Evolutionary conservation across 2,329 filamentous ascomycete genomes (phyloP), one percentile per base, ranked within the genome.

Genomic region (Scedosporium dehoogii): DNA sequence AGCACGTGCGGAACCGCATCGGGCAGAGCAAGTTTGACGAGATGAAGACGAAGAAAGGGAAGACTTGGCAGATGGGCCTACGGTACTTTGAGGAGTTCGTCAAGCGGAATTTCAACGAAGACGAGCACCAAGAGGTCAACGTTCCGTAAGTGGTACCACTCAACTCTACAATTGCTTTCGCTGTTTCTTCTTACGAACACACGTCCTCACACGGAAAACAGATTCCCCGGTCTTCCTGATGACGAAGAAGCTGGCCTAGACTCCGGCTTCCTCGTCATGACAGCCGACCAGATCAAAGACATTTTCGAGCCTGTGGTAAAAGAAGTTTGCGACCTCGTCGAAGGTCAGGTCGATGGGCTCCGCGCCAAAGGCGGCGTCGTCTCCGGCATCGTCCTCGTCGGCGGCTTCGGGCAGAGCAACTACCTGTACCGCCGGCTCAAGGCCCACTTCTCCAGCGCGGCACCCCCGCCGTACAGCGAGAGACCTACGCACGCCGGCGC

Each of bases 61-160:
- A 90, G 73, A 90, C 87, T 1, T 92, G 89, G 88, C 89, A 88
- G 71, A 87, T 87, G 85, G 90, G 86, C 1, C 76, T 92, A 59
- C 83, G 85, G 62, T 92, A 91, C 70, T 93, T 91, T 72, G 90
- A 93, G 69, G 89, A 92, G 70, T 92, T 91, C 70, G 89, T 93
- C 14, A 93, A 93, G 74, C 82, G 90, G 14, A 92, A 91, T 69
- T 93, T 92, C 70, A 88, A 90, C 70, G 87, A 90, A 68, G 88
- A 91, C 57, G 89, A 91, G 69, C 84, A 89, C 65, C 81, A 86
- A 59, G 89, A 92, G 70, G 84, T 92, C 63, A 91, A 91, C 63
- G 83, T 92, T 3, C 89, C 89, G 81, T 85, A 74, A 66, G 82
- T 79, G 6, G 1, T 33, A 25, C 10, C 5, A 33, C 21, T 42